phyloP scores from a whole-genome alignment of 768 basidiomycete species.

The Boletus rubroflammeus region DNA sequence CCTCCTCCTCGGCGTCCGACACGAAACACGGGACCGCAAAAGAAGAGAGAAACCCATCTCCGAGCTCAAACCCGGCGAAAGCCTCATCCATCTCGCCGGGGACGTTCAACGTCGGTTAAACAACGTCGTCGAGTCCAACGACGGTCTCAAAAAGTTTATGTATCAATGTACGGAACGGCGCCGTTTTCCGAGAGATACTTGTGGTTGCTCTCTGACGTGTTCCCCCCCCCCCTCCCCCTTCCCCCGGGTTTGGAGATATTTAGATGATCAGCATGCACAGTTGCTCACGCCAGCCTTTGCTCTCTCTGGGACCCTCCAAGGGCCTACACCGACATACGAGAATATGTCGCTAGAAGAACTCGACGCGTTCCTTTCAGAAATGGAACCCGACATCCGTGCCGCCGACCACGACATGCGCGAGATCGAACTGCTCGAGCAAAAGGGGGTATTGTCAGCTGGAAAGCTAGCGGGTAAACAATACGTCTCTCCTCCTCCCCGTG shows the following conservation, averaged over 20 bases:
- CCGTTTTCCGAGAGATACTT: neutral
- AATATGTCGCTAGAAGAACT: slow-evolving; percentile 66
- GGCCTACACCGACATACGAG: slow-evolving; percentile 50
- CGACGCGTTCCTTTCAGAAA: slow-evolving; percentile 67
- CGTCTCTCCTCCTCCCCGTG: neutral
- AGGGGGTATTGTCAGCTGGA: slow-evolving; percentile 69
- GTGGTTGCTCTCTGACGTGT: neutral
- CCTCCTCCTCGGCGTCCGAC: slow-evolving; percentile 61
- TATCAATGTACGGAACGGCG: slow-evolving; percentile 56
- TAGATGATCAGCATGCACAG: slow-evolving; percentile 77
- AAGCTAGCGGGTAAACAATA: slow-evolving; percentile 53
- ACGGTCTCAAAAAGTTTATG: slow-evolving; percentile 72
- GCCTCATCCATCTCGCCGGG: slow-evolving; percentile 55
- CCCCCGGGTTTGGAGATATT: neutral
- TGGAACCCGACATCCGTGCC: slow-evolving; percentile 80
- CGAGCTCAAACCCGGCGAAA: slow-evolving; percentile 49
- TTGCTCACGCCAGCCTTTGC: slow-evolving; percentile 74
- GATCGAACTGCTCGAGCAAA: slow-evolving; percentile 65
- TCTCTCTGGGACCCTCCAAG: slow-evolving; percentile 57
- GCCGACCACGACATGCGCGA: slow-evolving; percentile 82
- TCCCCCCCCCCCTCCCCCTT: too few relatives aligned
- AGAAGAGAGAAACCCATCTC: slow-evolving; percentile 29
- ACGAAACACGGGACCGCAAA: slow-evolving; percentile 42
- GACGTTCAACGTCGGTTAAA: slow-evolving; percentile 58
- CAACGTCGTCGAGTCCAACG: slow-evolving; percentile 59